Percentiles rank a stretch among this genome's conserved stretches.
Evolutionary conservation across 78 protist species (phyloP).

Genomic region (slime mould (Dictyostelium discoideum)): DNA sequence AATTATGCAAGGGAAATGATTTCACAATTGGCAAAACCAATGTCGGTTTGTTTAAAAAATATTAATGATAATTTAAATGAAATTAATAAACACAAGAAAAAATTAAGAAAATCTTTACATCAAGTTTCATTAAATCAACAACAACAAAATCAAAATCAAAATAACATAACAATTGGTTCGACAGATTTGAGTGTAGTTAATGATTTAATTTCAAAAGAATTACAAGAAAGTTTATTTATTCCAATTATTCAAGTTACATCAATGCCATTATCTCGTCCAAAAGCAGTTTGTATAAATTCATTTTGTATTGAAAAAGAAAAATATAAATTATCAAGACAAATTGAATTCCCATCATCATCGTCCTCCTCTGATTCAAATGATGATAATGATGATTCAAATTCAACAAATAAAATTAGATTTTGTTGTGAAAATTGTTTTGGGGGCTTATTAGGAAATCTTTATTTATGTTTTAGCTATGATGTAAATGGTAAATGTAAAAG

Average conservation of each 20-base stretch:
- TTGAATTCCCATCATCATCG: not conserved
- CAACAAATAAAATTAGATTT: not conserved
- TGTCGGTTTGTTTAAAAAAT: not conserved
- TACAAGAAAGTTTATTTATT: not conserved
- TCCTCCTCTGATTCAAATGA: not conserved
- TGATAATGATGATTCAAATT: not conserved
- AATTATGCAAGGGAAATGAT: conserved; percentile 7
- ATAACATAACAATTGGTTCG: not conserved
- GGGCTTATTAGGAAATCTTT: not conserved
- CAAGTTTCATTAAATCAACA: not conserved
- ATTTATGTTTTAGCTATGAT: not conserved
- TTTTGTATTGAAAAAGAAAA: conserved; percentile 16
- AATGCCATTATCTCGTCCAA: not conserved
- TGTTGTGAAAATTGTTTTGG: conserved; percentile 20
- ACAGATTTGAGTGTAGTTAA: not conserved
- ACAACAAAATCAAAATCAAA: not conserved
- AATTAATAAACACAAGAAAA: not conserved
- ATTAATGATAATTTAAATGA: conserved; percentile 3
- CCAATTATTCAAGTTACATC: not conserved
- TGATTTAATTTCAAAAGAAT: not conserved
- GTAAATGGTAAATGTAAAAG: conserved; percentile 7
- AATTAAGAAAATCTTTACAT: not conserved
- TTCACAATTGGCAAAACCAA: not conserved
- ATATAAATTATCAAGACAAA: not conserved
- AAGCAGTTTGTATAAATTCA: not conserved